Evolutionary conservation across 2,329 filamentous ascomycete genomes (phyloP).

Genomic region (Chrysoporthe puriensis): DNA sequence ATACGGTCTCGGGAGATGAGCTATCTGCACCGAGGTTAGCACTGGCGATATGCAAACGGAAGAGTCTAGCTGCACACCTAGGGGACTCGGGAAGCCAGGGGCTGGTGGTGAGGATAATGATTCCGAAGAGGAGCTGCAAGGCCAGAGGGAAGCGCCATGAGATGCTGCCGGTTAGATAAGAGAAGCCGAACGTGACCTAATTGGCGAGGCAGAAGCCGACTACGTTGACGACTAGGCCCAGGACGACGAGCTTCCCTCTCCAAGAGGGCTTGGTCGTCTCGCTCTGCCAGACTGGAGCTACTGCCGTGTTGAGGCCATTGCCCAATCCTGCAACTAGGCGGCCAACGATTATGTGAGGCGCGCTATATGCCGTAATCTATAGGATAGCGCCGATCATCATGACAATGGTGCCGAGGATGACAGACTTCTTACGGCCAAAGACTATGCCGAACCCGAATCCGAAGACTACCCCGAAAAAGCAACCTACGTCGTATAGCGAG

Average conservation of each 20-base stretch:
- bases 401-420: slow-evolving; percentile 4
- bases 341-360: slow-evolving; percentile 36
- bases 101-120: slow-evolving; percentile 36
- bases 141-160: slow-evolving; percentile 51
- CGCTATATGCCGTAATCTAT: slow-evolving; percentile 26
- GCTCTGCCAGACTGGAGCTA: slow-evolving; percentile 44
- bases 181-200: slow-evolving; percentile 36
- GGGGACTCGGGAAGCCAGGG: slow-evolving; percentile 40
- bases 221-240: slow-evolving; percentile 38
- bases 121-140: slow-evolving; percentile 49
- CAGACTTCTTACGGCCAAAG: slow-evolving; percentile 9
- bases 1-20: background rate
- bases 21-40: background rate
- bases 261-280: slow-evolving; percentile 41
- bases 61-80: slow-evolving; percentile 29
- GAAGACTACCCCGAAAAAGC: slow-evolving; percentile 33
- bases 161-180: slow-evolving; percentile 37
- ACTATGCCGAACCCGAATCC: slow-evolving; percentile 30
- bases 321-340: slow-evolving; percentile 44
- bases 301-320: slow-evolving; percentile 47
- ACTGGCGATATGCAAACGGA: too few species aligned
- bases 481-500: slow-evolving; percentile 17
- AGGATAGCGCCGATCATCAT: slow-evolving; percentile 26
- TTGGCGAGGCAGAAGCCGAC: background rate
- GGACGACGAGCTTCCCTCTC: slow-evolving; percentile 39